phyloP scores from a whole-genome alignment of 1,284 basidiomycete species.

The Marasmius oreades region DNA sequence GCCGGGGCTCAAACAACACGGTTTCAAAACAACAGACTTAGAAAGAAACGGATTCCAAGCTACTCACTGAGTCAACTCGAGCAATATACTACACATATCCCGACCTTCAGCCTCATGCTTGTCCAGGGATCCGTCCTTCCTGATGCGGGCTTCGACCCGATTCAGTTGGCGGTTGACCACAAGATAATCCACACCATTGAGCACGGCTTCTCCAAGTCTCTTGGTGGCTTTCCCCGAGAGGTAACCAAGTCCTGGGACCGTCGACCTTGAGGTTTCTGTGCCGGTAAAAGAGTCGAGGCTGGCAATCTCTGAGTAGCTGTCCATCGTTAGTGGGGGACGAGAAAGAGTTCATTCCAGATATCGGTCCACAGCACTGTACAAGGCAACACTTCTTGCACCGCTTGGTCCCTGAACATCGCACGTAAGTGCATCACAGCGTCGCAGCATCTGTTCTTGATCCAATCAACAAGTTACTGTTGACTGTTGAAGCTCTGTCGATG shows the following conservation, averaged over 20 bases:
- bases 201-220: constrained; percentile 2
- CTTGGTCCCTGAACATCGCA: too few species aligned
- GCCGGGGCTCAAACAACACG: neutral
- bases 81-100: constrained; percentile 1
- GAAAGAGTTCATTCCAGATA: too few species aligned
- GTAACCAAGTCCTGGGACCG: constrained; percentile 3
- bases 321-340: too few species aligned
- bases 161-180: neutral
- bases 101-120: neutral
- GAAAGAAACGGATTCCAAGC: neutral
- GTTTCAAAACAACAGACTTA: neutral
- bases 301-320: too few species aligned
- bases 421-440: too few species aligned
- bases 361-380: too few species aligned
- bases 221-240: constrained; percentile 8
- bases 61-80: constrained; percentile 5
- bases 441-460: too few species aligned
- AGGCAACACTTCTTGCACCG: too few species aligned
- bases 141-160: neutral
- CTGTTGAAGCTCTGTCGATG: too few species aligned
- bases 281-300: neutral
- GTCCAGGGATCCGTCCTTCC: neutral
- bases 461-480: too few species aligned
- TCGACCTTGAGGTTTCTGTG: constrained; percentile 2
- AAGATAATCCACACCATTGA: constrained; percentile 6